Conservation (phyloP, 495 filamentous ascomycete species). For the Glarea lozoyensis region DNA sequence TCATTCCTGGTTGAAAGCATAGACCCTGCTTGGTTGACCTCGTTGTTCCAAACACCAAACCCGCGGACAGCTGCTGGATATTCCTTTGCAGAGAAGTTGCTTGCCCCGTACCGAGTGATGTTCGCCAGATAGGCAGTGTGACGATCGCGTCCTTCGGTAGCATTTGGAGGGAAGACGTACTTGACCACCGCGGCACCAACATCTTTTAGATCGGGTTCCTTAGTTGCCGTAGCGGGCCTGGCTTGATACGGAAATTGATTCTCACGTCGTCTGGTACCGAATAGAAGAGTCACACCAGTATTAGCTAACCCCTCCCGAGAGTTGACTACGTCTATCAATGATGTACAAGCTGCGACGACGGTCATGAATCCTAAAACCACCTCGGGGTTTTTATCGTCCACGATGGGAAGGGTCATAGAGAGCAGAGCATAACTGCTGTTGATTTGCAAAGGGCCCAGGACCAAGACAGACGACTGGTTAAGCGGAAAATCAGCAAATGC, state of each 20-base stretch:
- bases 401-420: conserved; percentile 70
- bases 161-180: conserved; percentile 34
- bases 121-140: conserved; percentile 18
- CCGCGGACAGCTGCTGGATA: conserved; percentile 50
- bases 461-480: conserved; percentile 38
- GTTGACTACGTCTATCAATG: conserved; percentile 46
- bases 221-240: conserved; percentile 12
- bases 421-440: conserved; percentile 50
- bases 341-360: conserved; percentile 51
- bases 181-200: conserved; percentile 24
- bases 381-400: conserved; percentile 46
- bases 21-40: conserved; percentile 53
- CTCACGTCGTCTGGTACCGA: conserved; percentile 53
- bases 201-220: conserved; percentile 6
- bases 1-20: conserved; percentile 63
- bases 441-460: conserved; percentile 60
- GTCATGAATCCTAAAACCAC: conserved; percentile 72
- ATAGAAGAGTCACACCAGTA: conserved; percentile 56
- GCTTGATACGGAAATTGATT: conserved; percentile 47
- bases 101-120: conserved; percentile 27
- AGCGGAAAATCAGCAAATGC: conserved; percentile 43
- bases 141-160: conserved; percentile 9
- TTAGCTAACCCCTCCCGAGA: conserved; percentile 59
- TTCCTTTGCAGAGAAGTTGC: conserved; percentile 44
- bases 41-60: conserved; percentile 35